Evolutionary conservation across 2,329 filamentous ascomycete genomes (phyloP).

Genomic region (Phyllosticta capitalensis): DNA sequence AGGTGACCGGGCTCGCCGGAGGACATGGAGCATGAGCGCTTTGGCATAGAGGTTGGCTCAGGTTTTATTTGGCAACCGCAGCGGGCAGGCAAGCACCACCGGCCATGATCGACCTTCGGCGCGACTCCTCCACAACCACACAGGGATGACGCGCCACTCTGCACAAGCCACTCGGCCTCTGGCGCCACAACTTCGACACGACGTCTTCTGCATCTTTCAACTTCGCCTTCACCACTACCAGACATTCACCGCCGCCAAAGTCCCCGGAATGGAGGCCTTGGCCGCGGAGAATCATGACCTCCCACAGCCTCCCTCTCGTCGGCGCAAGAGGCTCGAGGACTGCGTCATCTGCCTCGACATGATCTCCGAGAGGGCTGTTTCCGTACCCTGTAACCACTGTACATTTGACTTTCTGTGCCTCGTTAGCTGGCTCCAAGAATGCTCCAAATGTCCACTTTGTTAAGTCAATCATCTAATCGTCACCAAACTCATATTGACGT

Average conservation of each 20-base stretch:
- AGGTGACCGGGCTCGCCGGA: neutral
- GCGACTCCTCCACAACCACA: neutral
- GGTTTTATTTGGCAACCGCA: neutral
- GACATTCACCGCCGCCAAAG: neutral
- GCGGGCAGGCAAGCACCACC: neutral
- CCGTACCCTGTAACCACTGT: conserved; percentile 67
- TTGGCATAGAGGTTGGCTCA: neutral
- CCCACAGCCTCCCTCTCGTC: neutral
- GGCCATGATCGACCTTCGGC: neutral
- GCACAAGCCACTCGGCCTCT: neutral
- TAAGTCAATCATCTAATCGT: conserved; percentile 24
- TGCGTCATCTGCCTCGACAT: conserved; percentile 84
- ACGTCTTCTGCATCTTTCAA: neutral
- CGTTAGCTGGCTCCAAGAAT: conserved; percentile 67
- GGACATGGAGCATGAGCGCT: neutral
- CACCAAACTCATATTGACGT: conserved; percentile 4
- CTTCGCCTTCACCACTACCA: neutral
- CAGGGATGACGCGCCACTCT: neutral
- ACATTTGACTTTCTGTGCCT: conserved; percentile 83
- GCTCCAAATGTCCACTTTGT: conserved; percentile 71
- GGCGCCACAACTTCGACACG: neutral
- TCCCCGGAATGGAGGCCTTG: neutral
- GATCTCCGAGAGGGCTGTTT: conserved; percentile 61
- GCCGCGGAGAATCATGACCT: conserved; percentile 1
- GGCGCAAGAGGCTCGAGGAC: conserved; percentile 31